Evolutionary conservation across 345 rosid genomes (phyloP).

Genomic region (Punica granatum): DNA sequence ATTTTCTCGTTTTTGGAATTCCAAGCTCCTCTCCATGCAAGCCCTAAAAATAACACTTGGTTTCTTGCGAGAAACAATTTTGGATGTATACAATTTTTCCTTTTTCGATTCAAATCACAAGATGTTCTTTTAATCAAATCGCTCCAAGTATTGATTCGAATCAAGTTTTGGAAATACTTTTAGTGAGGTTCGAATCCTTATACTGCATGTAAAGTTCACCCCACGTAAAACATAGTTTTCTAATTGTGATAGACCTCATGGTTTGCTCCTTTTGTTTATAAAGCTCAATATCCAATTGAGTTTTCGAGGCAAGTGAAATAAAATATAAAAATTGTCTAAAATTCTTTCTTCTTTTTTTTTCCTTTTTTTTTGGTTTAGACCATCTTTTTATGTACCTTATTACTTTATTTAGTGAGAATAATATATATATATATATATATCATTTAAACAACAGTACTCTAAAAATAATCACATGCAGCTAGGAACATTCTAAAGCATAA

Average conservation of each 20-base stretch:
- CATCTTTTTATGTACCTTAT: conserved; percentile 20
- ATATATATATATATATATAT: neutral
- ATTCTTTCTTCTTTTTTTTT: conserved; percentile 39
- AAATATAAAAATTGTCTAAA: neutral
- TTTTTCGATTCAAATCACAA: too few species aligned
- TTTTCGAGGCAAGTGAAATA: too few species aligned
- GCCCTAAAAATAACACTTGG: neutral
- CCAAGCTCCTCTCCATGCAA: neutral
- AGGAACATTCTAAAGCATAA: conserved; percentile 48
- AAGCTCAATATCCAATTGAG: too few species aligned
- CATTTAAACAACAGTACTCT: conserved; percentile 10
- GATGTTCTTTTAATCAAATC: too few species aligned
- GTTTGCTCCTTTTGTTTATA: too few species aligned
- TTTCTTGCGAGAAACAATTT: neutral
- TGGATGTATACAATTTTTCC: neutral
- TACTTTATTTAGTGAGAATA: conserved; percentile 7
- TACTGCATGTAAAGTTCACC: too few species aligned
- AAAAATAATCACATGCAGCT: conserved; percentile 33
- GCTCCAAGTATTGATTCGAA: too few species aligned
- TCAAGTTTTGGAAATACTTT: too few species aligned
- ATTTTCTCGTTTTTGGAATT: neutral
- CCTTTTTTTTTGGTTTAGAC: too few species aligned
- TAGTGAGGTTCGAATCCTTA: too few species aligned
- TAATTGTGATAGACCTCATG: too few species aligned
- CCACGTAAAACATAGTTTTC: too few species aligned